Percentiles rank a stretch among this genome's conserved stretches.
Conservation (phyloP, 83 land plant species). For the Picea abies region DNA sequence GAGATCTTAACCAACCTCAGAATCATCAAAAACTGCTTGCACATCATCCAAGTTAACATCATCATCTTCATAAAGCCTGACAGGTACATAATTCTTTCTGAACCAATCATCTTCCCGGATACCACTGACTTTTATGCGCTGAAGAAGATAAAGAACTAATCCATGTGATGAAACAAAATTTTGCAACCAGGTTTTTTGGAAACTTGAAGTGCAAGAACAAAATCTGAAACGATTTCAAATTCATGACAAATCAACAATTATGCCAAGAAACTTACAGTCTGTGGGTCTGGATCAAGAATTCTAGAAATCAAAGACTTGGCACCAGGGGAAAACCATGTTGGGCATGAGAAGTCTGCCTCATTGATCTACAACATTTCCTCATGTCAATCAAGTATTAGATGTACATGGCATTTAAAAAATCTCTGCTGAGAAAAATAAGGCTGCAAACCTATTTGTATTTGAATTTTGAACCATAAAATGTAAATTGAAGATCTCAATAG, state of each 20-base stretch:
- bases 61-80: slow-evolving; percentile 68
- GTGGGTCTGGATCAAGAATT: slow-evolving; percentile 59
- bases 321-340: slow-evolving; percentile 65
- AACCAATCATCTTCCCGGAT: slow-evolving; percentile 95
- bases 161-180: too few relatives aligned
- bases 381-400: too few relatives aligned
- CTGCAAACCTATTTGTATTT: too few relatives aligned
- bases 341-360: slow-evolving; percentile 65
- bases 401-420: too few relatives aligned
- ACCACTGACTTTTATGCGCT: slow-evolving; percentile 78
- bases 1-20: slow-evolving; percentile 41
- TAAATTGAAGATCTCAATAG: too few relatives aligned
- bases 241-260: too few relatives aligned
- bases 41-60: slow-evolving; percentile 92
- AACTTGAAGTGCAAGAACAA: too few relatives aligned
- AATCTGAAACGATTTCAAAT: too few relatives aligned
- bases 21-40: slow-evolving; percentile 73
- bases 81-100: slow-evolving; percentile 73
- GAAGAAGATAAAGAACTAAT: slow-evolving; percentile 2
- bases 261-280: slow-evolving; percentile 31
- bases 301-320: slow-evolving; percentile 45
- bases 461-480: too few relatives aligned
- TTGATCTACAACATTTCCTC: slow-evolving; percentile 27
- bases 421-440: too few relatives aligned
- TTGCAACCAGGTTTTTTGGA: too few relatives aligned